Percentiles rank a stretch among this genome's conserved stretches.
Evolutionary conservation across 2,329 filamentous ascomycete genomes (phyloP).

Genomic region (Aspergillus sp.): DNA sequence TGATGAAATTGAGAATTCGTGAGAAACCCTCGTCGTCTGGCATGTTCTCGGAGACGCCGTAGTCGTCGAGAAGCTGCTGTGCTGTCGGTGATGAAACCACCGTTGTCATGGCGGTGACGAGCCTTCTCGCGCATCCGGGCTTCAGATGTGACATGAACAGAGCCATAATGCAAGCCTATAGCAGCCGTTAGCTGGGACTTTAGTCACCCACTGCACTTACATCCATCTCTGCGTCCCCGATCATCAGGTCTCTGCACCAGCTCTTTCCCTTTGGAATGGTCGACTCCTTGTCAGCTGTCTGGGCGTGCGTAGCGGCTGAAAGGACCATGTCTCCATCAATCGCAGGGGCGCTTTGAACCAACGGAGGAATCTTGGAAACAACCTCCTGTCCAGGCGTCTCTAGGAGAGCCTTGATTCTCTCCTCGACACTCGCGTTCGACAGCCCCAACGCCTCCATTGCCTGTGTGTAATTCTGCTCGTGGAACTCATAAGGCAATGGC

Average conservation of each 20-base stretch:
- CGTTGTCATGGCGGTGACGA: constrained; percentile 13
- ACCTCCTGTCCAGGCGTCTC: constrained; percentile 34
- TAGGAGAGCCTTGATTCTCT: constrained; percentile 35
- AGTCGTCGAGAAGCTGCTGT: constrained; percentile 27
- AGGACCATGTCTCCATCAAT: constrained; percentile 37
- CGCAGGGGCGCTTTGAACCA: constrained; percentile 26
- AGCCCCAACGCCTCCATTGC: constrained; percentile 34
- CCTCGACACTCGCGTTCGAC: constrained; percentile 24
- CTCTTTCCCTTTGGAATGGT: constrained; percentile 30
- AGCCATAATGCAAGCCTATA: constrained; percentile 20
- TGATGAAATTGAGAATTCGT: constrained; percentile 35
- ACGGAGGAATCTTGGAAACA: constrained; percentile 31
- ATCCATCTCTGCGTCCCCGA: constrained; percentile 42
- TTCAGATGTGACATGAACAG: constrained; percentile 18
- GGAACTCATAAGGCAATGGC: constrained; percentile 27
- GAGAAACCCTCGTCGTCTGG: constrained; percentile 35
- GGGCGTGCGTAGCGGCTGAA: constrained; percentile 14
- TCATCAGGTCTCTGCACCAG: constrained; percentile 40
- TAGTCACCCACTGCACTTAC: constrained; percentile 20
- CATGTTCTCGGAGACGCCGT: constrained; percentile 28
- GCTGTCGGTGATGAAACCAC: constrained; percentile 12
- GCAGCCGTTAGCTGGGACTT: constrained; percentile 1
- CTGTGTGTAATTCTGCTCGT: constrained; percentile 36
- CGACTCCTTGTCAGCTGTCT: constrained; percentile 13
- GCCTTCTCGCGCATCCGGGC: constrained; percentile 13